These are phyloP conservation scores for Akanthomyces uredinophilus DNA, from an alignment of 2,329 filamentous ascomycete genomes.

Conservation along the genomic window DNA sequence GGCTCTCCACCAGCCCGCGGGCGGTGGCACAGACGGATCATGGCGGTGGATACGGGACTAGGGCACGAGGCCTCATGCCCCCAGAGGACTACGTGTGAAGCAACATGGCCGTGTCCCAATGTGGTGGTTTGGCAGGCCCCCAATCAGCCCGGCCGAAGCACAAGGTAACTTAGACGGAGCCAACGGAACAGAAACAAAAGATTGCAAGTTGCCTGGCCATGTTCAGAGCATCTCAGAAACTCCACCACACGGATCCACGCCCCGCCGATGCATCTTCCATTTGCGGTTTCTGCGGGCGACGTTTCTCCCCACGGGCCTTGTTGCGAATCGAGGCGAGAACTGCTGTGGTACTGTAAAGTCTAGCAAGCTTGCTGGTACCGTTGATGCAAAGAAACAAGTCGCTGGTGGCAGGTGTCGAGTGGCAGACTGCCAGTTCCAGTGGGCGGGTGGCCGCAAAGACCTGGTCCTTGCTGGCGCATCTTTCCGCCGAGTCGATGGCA, in stretches of 20 bases:
- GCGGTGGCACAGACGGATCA: conserved; percentile 13
- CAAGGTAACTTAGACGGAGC: not conserved
- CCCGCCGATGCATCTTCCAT: conserved; percentile 14
- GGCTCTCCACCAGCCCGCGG: conserved; percentile 5
- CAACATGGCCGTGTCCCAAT: conserved; percentile 3
- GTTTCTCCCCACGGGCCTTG: conserved; percentile 2
- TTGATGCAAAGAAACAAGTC: not conserved
- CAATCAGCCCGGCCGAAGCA: not conserved
- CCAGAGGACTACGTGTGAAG: not conserved
- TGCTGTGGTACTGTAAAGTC: not conserved
- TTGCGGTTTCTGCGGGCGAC: conserved; percentile 8
- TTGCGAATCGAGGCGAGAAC: not conserved
- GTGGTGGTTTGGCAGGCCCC: conserved; percentile 6
- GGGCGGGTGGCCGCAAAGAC: conserved; percentile 1
- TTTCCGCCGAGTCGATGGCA: conserved; percentile 14
- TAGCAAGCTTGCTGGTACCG: not conserved
- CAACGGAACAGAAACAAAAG: not conserved
- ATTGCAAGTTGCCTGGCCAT: not conserved
- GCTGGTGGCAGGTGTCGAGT: not conserved
- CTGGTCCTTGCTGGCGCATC: conserved; percentile 12
- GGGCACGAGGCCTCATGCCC: conserved; percentile 24
- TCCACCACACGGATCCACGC: conserved; percentile 10
- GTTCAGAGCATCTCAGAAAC: conserved; percentile 5
- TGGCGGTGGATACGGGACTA: conserved; percentile 25
- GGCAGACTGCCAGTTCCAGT: not conserved